These are phyloP conservation scores for Solanum pimpinellifolium DNA, from an alignment of 257 asterid species.

Conservation along the genomic window DNA sequence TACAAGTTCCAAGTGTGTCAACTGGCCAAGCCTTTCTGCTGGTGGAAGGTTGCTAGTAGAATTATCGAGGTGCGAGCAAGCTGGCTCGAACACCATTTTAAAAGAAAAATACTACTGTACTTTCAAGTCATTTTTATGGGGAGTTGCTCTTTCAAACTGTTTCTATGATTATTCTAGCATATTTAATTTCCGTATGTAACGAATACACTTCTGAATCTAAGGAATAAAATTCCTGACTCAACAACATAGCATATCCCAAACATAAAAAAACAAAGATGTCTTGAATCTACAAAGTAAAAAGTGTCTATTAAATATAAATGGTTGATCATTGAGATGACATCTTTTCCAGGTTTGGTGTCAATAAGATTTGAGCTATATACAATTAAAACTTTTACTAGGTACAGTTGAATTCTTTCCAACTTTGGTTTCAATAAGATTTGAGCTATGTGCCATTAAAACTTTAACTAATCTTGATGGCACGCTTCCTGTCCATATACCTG, in stretches of 20 bases:
- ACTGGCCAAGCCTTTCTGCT: background rate
- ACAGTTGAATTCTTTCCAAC: too few species aligned
- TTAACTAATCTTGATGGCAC: background rate
- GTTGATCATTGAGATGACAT: background rate
- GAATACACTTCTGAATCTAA: background rate
- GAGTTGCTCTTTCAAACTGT: background rate
- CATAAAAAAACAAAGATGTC: background rate
- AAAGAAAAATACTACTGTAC: background rate
- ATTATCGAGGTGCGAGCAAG: background rate
- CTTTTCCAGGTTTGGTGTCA: background rate
- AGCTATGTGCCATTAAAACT: background rate
- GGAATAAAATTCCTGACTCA: background rate
- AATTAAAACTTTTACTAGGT: background rate
- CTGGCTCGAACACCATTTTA: background rate
- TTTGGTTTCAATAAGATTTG: background rate
- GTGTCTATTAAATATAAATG: background rate
- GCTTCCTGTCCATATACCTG: background rate
- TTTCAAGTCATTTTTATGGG: background rate
- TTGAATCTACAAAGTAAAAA: background rate
- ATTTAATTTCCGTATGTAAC: background rate
- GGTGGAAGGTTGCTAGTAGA: background rate
- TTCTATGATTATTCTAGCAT: background rate
- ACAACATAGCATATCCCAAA: background rate
- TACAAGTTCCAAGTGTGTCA: background rate
- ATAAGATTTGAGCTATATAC: too few species aligned